A percentile compares a stretch with the other conserved stretches of the same genome.
Evolutionary conservation across 2,329 filamentous ascomycete species (phyloP).

Genomic region (Coniochaeta pulveracea): DNA sequence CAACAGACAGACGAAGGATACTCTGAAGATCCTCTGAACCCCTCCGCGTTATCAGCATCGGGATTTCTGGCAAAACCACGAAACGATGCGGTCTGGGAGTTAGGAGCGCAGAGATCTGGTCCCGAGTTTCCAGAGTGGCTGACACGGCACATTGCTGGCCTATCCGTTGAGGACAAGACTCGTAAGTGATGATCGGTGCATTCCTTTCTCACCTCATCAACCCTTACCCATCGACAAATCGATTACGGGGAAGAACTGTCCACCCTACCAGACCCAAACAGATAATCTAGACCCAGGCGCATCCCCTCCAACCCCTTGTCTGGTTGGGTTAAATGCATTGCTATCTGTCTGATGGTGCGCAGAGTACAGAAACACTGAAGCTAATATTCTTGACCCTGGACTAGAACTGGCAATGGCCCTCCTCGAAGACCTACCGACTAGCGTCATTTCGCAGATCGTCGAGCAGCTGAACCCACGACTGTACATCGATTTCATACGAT

Average conservation of each 20-base stretch:
- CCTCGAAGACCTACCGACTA: slow-evolving; percentile 67
- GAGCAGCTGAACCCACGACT: slow-evolving; percentile 70
- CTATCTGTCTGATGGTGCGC: too few species aligned
- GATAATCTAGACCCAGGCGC: too few species aligned
- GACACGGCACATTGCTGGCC: slow-evolving; percentile 33
- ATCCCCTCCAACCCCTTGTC: too few species aligned
- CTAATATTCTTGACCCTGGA: background rate
- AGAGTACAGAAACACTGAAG: too few species aligned
- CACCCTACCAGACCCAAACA: too few species aligned
- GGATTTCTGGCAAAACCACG: slow-evolving; percentile 16
- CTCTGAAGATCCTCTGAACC: slow-evolving; percentile 59
- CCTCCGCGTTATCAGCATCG: slow-evolving; percentile 10
- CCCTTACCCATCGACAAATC: background rate
- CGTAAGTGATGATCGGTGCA: slow-evolving; percentile 25
- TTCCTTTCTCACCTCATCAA: background rate
- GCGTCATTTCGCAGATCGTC: slow-evolving; percentile 69
- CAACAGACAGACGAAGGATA: slow-evolving; percentile 74
- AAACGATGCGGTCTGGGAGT: slow-evolving; percentile 12
- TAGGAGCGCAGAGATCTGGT: slow-evolving; percentile 24
- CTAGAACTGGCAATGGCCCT: slow-evolving; percentile 72
- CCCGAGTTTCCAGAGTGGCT: slow-evolving; percentile 39
- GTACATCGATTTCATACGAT: slow-evolving; percentile 82
- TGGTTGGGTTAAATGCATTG: too few species aligned
- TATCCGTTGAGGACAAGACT: slow-evolving; percentile 37
- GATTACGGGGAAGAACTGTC: too few species aligned